Base-by-base conservation (phyloP, 805 yeast species). In the Pachysolen tannophilus region DNA sequence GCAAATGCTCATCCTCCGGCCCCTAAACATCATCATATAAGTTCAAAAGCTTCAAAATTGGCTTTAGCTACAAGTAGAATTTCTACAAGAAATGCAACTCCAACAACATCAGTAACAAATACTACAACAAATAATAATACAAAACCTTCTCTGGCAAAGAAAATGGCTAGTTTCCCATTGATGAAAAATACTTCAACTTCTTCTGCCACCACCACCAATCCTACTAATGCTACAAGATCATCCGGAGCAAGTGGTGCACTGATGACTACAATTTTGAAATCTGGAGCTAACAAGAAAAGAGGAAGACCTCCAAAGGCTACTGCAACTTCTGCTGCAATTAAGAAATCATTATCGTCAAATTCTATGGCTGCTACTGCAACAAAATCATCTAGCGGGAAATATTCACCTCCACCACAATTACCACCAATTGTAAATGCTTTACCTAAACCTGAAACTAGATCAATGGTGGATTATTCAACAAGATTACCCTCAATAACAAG, bases 1-100 rank as follows among this genome's bases (percentile, higher is more conserved):
- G 52, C 64, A 21, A 49, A 57, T 9, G 61, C 74, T 8, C 77
- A 78, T 3, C 78, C 80, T 11, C 72, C 72, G 6, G 77, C 77
- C 20, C 79, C 82, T 30, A 73, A 78, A 45, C 81, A 78, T 46
- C 81, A 76, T 34, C 78, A 81, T 49, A 76, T 82, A 5, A 66
- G 83, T 2, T 60, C 71, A 30, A 60, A 61, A 29, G 61, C 63
- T 28, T 50, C 65, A 30, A 50, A 56, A 30, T 39, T 49, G 15
- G 28, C 40, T 27, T 50, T 53, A 16, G 39, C 41, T 5, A 53
- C 53, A 52, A 43, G 56, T 45, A 40, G 61, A 43, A 29, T 56
- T 49, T 33, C 55, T 46, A 20, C 56, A 46, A 33, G 48, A 41
- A 32, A 50, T 38, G 26, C 52, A 43, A 32, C 52, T 34, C 20